These are phyloP conservation scores for Austroboletus novae-zelandiae DNA, from an alignment of 1,284 basidiomycete species.

Conservation along the genomic window DNA sequence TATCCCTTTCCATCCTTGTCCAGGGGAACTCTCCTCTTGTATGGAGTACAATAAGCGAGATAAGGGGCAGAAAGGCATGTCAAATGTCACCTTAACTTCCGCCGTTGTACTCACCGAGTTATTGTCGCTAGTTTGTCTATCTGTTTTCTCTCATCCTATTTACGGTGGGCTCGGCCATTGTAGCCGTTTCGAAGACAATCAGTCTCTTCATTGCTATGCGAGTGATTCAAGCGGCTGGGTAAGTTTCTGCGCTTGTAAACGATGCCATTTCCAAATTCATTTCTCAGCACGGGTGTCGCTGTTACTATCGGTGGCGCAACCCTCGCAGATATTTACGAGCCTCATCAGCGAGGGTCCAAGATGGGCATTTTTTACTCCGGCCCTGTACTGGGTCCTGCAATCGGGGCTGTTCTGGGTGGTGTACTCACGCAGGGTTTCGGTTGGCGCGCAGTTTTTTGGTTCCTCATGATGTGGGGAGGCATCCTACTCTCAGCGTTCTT, in stretches of 20 bases:
- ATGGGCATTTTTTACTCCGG: constrained; percentile 77
- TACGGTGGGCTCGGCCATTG: constrained; percentile 60
- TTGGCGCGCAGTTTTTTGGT: constrained; percentile 86
- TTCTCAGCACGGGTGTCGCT: constrained; percentile 67
- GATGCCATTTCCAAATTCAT: not conserved
- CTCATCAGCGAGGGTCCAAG: constrained; percentile 74
- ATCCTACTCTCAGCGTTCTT: constrained; percentile 58
- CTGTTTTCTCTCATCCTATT: constrained; percentile 61
- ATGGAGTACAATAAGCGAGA: constrained; percentile 76
- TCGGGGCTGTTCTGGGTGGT: constrained; percentile 75
- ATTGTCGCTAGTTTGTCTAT: constrained; percentile 56
- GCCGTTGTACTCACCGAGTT: not conserved
- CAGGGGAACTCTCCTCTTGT: constrained; percentile 67
- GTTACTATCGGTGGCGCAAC: constrained; percentile 79
- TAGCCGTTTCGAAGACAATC: constrained; percentile 62
- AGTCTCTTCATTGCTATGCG: constrained; percentile 72
- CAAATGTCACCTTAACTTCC: not conserved
- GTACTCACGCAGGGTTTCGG: constrained; percentile 64
- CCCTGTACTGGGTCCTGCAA: constrained; percentile 56
- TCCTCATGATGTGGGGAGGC: constrained; percentile 66
- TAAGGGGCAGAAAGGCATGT: constrained; percentile 73
- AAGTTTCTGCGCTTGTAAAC: constrained; percentile 11
- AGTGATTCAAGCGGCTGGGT: constrained; percentile 65
- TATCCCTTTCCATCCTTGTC: constrained; percentile 76
- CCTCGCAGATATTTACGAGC: constrained; percentile 80